Evolutionary conservation across 768 basidiomycete species (phyloP).

Genomic region (Pilatotrama ljubarskyi): DNA sequence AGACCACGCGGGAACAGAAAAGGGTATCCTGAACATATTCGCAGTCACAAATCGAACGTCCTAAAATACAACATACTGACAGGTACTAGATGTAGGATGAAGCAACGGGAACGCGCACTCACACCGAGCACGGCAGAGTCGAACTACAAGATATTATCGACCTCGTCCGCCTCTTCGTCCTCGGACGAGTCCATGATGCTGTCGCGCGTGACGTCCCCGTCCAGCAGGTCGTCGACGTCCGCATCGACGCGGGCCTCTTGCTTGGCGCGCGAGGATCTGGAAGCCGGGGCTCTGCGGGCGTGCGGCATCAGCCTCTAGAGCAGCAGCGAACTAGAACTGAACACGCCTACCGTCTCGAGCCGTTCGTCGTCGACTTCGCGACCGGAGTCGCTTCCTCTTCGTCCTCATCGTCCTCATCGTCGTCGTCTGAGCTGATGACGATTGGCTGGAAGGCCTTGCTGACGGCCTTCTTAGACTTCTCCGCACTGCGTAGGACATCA

Average conservation of each 20-base stretch:
- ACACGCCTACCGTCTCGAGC: not conserved
- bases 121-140: too few species aligned
- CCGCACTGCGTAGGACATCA: constrained; percentile 33
- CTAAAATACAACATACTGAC: too few species aligned
- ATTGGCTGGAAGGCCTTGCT: constrained; percentile 21
- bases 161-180: constrained; percentile 44
- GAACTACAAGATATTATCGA: constrained; percentile 27
- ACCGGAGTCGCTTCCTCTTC: constrained; percentile 40
- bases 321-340: not conserved
- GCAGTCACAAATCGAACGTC: too few species aligned
- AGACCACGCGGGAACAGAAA: too few species aligned
- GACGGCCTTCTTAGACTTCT: constrained; percentile 30
- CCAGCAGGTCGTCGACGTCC: constrained; percentile 16
- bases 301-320: constrained; percentile 5
- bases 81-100: too few species aligned
- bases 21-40: too few species aligned
- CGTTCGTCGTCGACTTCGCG: constrained; percentile 18
- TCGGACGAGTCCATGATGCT: constrained; percentile 51
- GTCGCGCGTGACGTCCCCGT: constrained; percentile 35
- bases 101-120: too few species aligned
- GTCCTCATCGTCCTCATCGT: constrained; percentile 25
- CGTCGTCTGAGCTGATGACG: constrained; percentile 30
- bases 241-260: constrained; percentile 18
- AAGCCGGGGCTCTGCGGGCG: constrained; percentile 21
- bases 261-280: constrained; percentile 18